Conservation (phyloP, 495 filamentous ascomycete genomes). For the Cercophora sp. region DNA sequence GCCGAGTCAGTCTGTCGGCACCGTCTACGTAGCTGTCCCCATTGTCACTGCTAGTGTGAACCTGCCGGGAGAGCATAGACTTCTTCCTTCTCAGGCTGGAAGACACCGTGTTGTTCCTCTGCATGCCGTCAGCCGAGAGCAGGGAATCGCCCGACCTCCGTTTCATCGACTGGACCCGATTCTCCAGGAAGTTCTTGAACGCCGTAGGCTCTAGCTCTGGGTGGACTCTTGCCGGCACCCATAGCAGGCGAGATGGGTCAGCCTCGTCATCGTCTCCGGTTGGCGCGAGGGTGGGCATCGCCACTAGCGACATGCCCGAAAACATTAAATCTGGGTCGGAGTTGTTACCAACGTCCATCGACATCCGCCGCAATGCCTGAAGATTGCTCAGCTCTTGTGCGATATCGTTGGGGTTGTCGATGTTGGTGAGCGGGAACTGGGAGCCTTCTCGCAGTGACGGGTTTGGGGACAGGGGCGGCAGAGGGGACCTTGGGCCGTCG, state of each 20-base stretch:
- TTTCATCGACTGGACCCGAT: constrained; percentile 82
- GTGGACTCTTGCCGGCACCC: constrained; percentile 92
- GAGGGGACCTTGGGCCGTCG: constrained; percentile 44
- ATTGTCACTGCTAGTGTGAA: constrained; percentile 65
- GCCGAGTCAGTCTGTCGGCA: constrained; percentile 75
- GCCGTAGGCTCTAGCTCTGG: constrained; percentile 94
- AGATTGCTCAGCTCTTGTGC: constrained; percentile 94
- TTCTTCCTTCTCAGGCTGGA: constrained; percentile 47
- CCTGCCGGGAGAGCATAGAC: constrained; percentile 91
- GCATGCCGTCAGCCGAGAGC: constrained; percentile 61
- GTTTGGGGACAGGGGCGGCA: constrained; percentile 52
- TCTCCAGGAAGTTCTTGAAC: constrained; percentile 95
- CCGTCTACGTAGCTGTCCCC: constrained; percentile 76
- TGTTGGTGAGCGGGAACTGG: constrained; percentile 82
- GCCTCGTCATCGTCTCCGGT: constrained; percentile 76
- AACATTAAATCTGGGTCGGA: constrained; percentile 93
- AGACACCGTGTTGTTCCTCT: constrained; percentile 57
- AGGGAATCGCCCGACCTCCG: constrained; percentile 71
- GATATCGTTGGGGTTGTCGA: constrained; percentile 88
- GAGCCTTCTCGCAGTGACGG: constrained; percentile 59
- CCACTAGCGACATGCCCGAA: constrained; percentile 52
- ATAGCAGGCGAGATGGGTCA: constrained; percentile 84
- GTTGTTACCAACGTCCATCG: constrained; percentile 93
- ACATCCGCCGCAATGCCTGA: constrained; percentile 93
- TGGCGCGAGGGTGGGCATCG: constrained; percentile 70